Evolutionary conservation across 345 rosid species (phyloP).

Genomic region (Dovyalis caffra): DNA sequence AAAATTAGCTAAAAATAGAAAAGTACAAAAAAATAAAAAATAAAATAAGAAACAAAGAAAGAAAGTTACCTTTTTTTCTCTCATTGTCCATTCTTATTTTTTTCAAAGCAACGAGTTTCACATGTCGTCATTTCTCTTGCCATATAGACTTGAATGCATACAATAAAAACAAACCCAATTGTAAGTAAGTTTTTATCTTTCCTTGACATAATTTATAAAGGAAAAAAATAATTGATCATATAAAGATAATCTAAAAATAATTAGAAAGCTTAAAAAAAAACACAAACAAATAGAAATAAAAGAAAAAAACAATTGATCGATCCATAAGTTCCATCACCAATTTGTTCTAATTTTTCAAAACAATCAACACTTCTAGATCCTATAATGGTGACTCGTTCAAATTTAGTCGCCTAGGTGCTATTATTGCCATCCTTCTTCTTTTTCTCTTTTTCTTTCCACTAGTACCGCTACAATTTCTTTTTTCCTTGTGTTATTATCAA

Average conservation of each 20-base stretch:
- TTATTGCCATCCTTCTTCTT: constrained; percentile 42
- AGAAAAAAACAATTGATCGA: constrained; percentile 11
- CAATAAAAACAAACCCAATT: background rate
- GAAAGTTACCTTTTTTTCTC: constrained; percentile 80
- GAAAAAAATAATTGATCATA: background rate
- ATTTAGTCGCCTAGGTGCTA: constrained; percentile 57
- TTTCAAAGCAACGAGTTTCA: constrained; percentile 91
- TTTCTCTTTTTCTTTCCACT: too few species aligned
- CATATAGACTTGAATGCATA: constrained; percentile 92
- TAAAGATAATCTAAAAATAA: background rate
- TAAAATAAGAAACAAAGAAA: background rate
- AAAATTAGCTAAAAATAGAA: too few species aligned
- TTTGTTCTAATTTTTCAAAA: constrained; percentile 80
- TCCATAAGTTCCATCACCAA: constrained; percentile 93
- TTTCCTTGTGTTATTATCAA: too few species aligned
- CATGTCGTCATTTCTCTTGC: constrained; percentile 83
- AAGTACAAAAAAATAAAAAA: too few species aligned
- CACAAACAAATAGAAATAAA: background rate
- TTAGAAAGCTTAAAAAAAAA: background rate
- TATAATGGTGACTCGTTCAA: constrained; percentile 52
- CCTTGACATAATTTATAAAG: background rate
- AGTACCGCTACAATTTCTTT: too few species aligned
- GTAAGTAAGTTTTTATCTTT: background rate
- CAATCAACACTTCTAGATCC: constrained; percentile 81
- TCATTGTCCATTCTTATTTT: constrained; percentile 97